Conservation (phyloP, 768 basidiomycete genomes). For the Lactarius pseudohatsudake region DNA sequence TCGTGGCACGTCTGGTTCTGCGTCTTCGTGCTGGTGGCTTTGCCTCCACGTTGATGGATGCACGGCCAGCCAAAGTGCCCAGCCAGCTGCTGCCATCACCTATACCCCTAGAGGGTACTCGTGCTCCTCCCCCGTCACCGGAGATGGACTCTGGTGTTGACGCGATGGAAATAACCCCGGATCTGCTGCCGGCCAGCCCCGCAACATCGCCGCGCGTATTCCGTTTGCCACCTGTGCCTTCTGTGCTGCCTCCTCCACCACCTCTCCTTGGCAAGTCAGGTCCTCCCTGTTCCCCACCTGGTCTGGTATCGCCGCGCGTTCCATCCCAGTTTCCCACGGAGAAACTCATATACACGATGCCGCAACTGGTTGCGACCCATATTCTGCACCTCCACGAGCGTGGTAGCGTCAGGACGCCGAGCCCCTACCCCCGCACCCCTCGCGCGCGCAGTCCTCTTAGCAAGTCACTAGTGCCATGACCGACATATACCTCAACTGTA, state of each 20-base stretch:
- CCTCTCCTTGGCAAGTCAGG: neutral
- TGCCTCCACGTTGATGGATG: constrained; percentile 14
- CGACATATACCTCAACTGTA: neutral
- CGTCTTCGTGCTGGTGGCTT: constrained; percentile 19
- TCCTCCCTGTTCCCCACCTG: constrained; percentile 11
- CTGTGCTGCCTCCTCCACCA: constrained; percentile 11
- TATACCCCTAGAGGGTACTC: constrained; percentile 22
- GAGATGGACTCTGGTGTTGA: constrained; percentile 21
- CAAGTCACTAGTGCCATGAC: constrained; percentile 12
- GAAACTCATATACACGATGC: constrained; percentile 26
- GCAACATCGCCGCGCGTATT: neutral
- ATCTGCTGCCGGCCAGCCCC: constrained; percentile 21
- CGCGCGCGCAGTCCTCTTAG: constrained; percentile 19
- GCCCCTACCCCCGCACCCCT: neutral
- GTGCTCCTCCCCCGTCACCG: constrained; percentile 25
- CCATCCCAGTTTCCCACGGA: constrained; percentile 9
- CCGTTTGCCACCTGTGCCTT: constrained; percentile 3
- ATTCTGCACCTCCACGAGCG: constrained; percentile 28
- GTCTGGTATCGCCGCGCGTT: constrained; percentile 23
- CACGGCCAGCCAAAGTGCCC: neutral
- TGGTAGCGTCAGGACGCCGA: constrained; percentile 19
- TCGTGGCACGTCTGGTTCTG: constrained; percentile 17
- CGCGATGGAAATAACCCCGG: constrained; percentile 19
- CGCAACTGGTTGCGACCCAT: constrained; percentile 30
- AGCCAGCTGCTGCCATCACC: neutral